Conservation (phyloP, 805 yeast genomes). For the Torulaspora microellipsoides region DNA sequence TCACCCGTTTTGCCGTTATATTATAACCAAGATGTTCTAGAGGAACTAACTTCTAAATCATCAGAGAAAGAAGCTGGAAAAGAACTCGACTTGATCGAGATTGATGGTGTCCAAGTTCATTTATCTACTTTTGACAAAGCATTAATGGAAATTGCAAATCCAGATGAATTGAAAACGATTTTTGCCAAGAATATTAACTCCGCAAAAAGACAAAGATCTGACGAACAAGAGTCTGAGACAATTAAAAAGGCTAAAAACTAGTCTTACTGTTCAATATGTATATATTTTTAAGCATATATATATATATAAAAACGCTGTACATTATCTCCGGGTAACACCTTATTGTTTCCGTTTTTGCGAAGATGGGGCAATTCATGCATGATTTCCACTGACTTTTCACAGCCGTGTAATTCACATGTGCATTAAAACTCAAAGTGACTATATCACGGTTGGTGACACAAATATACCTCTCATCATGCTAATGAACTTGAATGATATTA, state of each 20-base stretch:
- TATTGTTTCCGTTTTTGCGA: too few relatives aligned
- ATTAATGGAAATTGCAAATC: constrained; percentile 78
- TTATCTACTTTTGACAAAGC: constrained; percentile 66
- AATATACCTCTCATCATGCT: neutral
- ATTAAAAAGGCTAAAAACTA: constrained; percentile 25
- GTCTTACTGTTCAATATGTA: neutral
- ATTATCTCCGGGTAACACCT: neutral
- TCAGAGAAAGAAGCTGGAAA: constrained; percentile 21
- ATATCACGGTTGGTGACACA: too few relatives aligned
- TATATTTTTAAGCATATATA: constrained; percentile 1
- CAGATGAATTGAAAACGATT: constrained; percentile 57
- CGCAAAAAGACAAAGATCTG: constrained; percentile 33
- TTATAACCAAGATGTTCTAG: constrained; percentile 49
- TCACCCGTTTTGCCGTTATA: constrained; percentile 87
- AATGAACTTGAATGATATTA: constrained; percentile 12
- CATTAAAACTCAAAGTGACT: too few relatives aligned
- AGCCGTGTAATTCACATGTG: too few relatives aligned
- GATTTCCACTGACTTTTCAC: too few relatives aligned
- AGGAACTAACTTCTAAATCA: constrained; percentile 33
- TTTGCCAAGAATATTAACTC: constrained; percentile 53
- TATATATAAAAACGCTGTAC: constrained; percentile 4
- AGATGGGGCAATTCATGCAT: too few relatives aligned
- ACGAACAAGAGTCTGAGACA: constrained; percentile 11
- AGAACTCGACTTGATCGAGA: constrained; percentile 27
- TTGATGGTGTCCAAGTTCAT: constrained; percentile 41